Conservation (phyloP, 1,139 yeast genomes). For the Saccharomyces hybrid region DNA sequence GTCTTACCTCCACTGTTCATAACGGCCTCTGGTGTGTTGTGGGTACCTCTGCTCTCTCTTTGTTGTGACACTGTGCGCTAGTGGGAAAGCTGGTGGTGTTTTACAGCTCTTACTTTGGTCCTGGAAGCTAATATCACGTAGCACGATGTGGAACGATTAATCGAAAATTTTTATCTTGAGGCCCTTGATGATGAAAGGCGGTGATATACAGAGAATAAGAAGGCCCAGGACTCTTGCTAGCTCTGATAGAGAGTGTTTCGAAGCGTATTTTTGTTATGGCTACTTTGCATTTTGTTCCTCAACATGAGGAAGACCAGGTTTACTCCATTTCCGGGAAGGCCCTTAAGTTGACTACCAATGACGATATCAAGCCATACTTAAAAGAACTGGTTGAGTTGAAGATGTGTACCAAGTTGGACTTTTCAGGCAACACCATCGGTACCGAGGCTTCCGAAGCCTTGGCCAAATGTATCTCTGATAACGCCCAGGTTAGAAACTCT, state of each 20-base stretch:
- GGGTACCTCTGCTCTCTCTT: background rate
- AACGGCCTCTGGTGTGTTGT: background rate
- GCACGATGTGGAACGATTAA: background rate
- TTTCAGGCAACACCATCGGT: conserved; percentile 92
- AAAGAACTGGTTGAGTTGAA: conserved; percentile 40
- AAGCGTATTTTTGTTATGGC: conserved; percentile 28
- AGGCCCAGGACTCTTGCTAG: background rate
- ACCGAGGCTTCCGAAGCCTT: conserved; percentile 75
- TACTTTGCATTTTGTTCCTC: conserved; percentile 32
- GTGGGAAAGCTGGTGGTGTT: background rate
- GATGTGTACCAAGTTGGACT: conserved; percentile 55
- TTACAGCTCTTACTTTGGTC: background rate
- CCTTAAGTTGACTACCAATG: conserved; percentile 61
- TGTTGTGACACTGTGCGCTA: background rate
- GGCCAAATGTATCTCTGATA: conserved; percentile 47
- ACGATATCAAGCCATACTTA: conserved; percentile 64
- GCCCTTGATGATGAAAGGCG: background rate
- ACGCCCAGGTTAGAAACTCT: conserved; percentile 40
- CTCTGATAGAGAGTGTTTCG: background rate
- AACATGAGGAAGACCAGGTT: conserved; percentile 29
- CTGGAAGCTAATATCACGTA: background rate
- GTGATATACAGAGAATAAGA: background rate
- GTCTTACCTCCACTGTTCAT: background rate
- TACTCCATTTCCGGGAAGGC: conserved; percentile 70
- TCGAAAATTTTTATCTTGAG: background rate